These are phyloP conservation scores for Sanghuangporus baumii DNA, from an alignment of 1,284 basidiomycete species.

Conservation along the genomic window DNA sequence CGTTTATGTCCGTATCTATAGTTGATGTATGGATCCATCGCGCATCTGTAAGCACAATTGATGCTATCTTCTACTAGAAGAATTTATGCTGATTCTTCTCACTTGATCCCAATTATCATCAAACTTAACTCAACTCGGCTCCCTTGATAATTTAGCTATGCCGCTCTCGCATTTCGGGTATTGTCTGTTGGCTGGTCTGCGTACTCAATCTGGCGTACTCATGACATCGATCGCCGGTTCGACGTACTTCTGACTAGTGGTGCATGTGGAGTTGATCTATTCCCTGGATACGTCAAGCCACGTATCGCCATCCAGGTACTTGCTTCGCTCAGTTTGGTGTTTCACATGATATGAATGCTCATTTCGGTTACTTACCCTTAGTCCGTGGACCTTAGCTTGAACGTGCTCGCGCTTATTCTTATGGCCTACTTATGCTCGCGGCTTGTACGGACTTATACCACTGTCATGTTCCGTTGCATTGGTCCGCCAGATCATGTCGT, in stretches of 20 bases:
- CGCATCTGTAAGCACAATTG: conserved; percentile 32
- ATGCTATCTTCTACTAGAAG: not conserved
- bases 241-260: conserved; percentile 35
- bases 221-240: conserved; percentile 31
- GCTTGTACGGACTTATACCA: conserved; percentile 37
- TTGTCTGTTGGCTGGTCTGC: conserved; percentile 45
- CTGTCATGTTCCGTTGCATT: conserved; percentile 45
- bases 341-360: not conserved
- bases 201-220: conserved; percentile 45
- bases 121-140: not conserved
- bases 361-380: conserved; percentile 21
- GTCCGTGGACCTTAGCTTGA: conserved; percentile 46
- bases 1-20: not conserved
- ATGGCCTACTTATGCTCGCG: conserved; percentile 35
- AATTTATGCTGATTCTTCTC: not conserved
- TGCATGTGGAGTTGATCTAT: conserved; percentile 41
- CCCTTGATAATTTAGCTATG: conserved; percentile 24
- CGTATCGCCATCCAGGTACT: conserved; percentile 21
- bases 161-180: conserved; percentile 41
- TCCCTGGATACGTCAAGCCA: conserved; percentile 37
- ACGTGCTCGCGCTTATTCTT: conserved; percentile 34
- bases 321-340: not conserved
- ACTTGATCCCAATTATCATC: not conserved
- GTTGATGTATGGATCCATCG: conserved; percentile 42
- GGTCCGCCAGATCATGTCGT: conserved; percentile 46